A percentile compares a stretch with the other conserved stretches of the same genome.
phyloP scores from a whole-genome alignment of 1,139 yeast species.

The Scheffersomyces segobiensis region DNA sequence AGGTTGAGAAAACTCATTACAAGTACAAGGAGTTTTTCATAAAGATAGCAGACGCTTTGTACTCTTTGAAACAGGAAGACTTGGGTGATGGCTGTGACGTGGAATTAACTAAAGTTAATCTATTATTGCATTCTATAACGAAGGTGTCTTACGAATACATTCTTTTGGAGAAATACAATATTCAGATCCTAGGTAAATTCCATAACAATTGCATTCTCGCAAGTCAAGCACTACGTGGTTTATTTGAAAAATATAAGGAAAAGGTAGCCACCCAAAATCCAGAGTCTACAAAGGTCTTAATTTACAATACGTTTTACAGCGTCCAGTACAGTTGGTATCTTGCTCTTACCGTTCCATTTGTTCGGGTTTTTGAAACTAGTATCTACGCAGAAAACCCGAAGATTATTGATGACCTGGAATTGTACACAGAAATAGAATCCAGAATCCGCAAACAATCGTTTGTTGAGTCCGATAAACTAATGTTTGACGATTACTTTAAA shows the following conservation, averaged over 20 bases:
- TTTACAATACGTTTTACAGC: slow-evolving; percentile 36
- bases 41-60: slow-evolving; percentile 27
- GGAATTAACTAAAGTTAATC: slow-evolving; percentile 10
- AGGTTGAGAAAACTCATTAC: slow-evolving; percentile 28
- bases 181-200: slow-evolving; percentile 39
- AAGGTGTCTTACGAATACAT: slow-evolving; percentile 44
- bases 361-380: slow-evolving; percentile 36
- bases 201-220: slow-evolving; percentile 36
- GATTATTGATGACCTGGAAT: slow-evolving; percentile 15
- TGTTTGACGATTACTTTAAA: slow-evolving; percentile 25
- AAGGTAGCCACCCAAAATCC: slow-evolving; percentile 11
- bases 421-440: slow-evolving; percentile 11
- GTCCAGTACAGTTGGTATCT: slow-evolving; percentile 42
- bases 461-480: slow-evolving; percentile 23
- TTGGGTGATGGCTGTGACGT: slow-evolving; percentile 23
- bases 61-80: slow-evolving; percentile 30
- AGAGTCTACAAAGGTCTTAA: slow-evolving; percentile 28
- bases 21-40: slow-evolving; percentile 28
- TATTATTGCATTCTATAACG: slow-evolving; percentile 32
- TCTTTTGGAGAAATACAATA: slow-evolving; percentile 41
- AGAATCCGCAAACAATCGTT: slow-evolving; percentile 20
- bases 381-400: slow-evolving; percentile 28
- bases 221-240: slow-evolving; percentile 17
- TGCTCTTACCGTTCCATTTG: slow-evolving; percentile 38
- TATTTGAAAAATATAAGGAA: slow-evolving; percentile 24